Evolutionary conservation across 2,329 filamentous ascomycete species (phyloP), one percentile per base, ranked within the genome.

Genomic region (Verticillium nonalfalfae): DNA sequence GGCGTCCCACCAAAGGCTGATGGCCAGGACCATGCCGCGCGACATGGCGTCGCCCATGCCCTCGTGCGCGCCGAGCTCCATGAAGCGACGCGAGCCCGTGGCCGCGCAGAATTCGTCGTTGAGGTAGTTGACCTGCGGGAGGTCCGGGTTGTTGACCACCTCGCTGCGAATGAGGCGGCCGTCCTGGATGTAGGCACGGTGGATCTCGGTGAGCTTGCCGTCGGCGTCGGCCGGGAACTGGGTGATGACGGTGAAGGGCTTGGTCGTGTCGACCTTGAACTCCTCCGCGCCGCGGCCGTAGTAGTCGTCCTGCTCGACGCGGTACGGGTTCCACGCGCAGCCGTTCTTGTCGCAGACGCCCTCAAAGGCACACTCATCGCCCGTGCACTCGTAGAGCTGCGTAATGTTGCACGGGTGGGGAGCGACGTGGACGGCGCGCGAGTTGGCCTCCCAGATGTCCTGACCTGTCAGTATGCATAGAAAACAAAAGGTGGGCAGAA

Each of bases 391-490:
- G 65, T 78, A 80, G 6, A 81, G 69, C 1, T 79, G 75, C 0
- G 73, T 72, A 26, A 73, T 69, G 66, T 71, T 76, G 74, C 81
- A 84, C 1, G 79, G 72, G 61, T 84, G 81, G 2, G 81, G 80
- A 0, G 81, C 79, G 15, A 81, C 69, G 9, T 76, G 74, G 18
- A 73, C 78, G 4, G 81, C 70, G 3, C 70, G 70, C 21, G 73
- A 73, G 71, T 84, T 84, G 58, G 81, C 80, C 62, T 84, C 81
- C 79, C 81, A 83, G 65, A 84, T 81, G 61, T 84, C 81, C 64
- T 65, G 21, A 7, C 7, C 3, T 14, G 38, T 63, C 13, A 62
- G 50, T 26, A n/a, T 26, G 6, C 36, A n/a, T 50, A 0, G 26
- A 26, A 26, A 26, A 14, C 1, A 50, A 4, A 13, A 21, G 14